Evolutionary conservation across 1,284 basidiomycete species (phyloP).

Genomic region (Sporisorium scitamineum): DNA sequence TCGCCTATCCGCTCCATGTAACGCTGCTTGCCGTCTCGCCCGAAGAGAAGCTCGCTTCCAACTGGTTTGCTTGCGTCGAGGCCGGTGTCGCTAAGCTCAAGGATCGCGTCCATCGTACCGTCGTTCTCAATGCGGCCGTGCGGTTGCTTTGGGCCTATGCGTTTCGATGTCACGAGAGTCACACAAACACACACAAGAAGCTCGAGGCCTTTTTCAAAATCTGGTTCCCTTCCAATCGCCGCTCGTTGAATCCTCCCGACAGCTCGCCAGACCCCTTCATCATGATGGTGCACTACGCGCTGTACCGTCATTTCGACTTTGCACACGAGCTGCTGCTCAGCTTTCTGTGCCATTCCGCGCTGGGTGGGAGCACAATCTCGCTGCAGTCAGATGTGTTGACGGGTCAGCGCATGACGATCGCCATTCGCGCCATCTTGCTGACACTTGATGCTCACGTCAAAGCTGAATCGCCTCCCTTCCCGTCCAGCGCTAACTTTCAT

Average conservation of each 20-base stretch:
- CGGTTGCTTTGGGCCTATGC: slow-evolving; percentile 93
- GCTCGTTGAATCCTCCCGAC: slow-evolving; percentile 78
- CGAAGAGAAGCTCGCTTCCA: slow-evolving; percentile 82
- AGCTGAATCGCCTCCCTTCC: slow-evolving; percentile 79
- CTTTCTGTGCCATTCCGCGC: slow-evolving; percentile 56
- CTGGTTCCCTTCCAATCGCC: slow-evolving; percentile 82
- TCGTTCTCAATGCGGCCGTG: slow-evolving; percentile 84
- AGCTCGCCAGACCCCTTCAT: slow-evolving; percentile 82
- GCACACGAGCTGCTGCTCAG: slow-evolving; percentile 81
- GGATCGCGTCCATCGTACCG: slow-evolving; percentile 82
- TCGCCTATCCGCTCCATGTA: slow-evolving; percentile 86
- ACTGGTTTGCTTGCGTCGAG: slow-evolving; percentile 76
- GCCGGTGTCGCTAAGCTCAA: slow-evolving; percentile 80
- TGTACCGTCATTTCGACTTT: slow-evolving; percentile 86
- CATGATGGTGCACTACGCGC: slow-evolving; percentile 83
- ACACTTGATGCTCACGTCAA: slow-evolving; percentile 80
- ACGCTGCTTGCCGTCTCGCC: slow-evolving; percentile 88
- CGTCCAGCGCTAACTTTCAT: slow-evolving; percentile 79
- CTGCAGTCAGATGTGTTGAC: slow-evolving; percentile 63
- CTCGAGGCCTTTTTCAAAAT: slow-evolving; percentile 82
- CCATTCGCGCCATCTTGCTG: slow-evolving; percentile 81
- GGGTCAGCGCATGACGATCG: slow-evolving; percentile 76
- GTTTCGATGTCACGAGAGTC: slow-evolving; percentile 87
- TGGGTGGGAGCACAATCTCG: slow-evolving; percentile 59
- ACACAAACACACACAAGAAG: slow-evolving; percentile 81